Conservation (phyloP, 257 asterid genomes). For the Linaria vulgaris region DNA sequence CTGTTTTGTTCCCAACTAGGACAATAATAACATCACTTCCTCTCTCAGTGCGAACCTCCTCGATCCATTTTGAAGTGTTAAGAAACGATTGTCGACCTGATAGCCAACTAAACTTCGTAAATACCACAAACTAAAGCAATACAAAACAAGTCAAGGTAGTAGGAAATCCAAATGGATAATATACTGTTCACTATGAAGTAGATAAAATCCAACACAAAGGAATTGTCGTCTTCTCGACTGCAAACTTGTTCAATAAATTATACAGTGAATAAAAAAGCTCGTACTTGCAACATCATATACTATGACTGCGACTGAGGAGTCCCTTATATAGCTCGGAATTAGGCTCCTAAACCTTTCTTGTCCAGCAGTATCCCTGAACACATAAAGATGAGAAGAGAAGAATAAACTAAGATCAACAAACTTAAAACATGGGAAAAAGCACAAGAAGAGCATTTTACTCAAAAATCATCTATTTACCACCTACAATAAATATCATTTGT, state of each 20-base stretch:
- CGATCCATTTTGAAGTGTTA: slow-evolving; percentile 88
- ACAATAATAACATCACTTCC: slow-evolving; percentile 92
- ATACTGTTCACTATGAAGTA: slow-evolving; percentile 6
- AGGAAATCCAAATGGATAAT: slow-evolving; percentile 10
- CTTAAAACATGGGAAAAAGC: not conserved
- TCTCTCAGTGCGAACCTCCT: slow-evolving; percentile 94
- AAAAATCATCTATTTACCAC: not conserved
- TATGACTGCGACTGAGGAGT: slow-evolving; percentile 90
- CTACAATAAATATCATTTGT: not conserved
- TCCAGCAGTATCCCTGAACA: slow-evolving; percentile 91
- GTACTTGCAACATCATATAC: slow-evolving; percentile 87
- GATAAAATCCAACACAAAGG: slow-evolving; percentile 6
- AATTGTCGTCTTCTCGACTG: not conserved
- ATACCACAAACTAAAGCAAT: slow-evolving; percentile 16
- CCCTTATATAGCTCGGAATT: slow-evolving; percentile 88
- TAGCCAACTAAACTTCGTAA: slow-evolving; percentile 24
- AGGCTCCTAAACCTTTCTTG: slow-evolving; percentile 94
- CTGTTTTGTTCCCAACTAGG: slow-evolving; percentile 90
- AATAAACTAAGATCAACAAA: slow-evolving; percentile 17
- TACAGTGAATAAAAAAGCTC: slow-evolving; percentile 21
- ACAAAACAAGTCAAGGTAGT: slow-evolving; percentile 7
- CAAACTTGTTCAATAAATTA: not conserved
- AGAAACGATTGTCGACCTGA: slow-evolving; percentile 82
- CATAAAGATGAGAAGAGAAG: slow-evolving; percentile 18
- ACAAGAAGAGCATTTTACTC: not conserved